phyloP scores from a whole-genome alignment of 768 basidiomycete species.

The Pisolithus albus region DNA sequence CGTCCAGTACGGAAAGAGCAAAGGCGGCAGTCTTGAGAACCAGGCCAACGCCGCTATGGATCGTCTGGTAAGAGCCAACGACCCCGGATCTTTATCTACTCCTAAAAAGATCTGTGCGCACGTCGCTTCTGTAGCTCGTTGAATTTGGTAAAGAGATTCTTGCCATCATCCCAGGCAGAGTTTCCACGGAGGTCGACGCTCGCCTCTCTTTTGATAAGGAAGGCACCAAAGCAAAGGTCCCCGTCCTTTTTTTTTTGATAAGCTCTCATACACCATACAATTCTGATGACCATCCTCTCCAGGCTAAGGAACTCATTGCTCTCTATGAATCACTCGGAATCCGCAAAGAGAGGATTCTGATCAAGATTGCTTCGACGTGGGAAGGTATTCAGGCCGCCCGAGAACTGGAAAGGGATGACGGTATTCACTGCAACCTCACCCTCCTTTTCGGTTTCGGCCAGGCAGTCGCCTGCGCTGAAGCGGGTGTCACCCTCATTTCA shows the following conservation, averaged over 20 bases:
- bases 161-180: conserved; percentile 92
- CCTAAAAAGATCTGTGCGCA: conserved; percentile 5
- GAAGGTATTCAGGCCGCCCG: conserved; percentile 99
- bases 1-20: conserved; percentile 66
- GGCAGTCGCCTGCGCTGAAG: conserved; percentile 98
- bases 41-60: conserved; percentile 81
- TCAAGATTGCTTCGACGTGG: conserved; percentile 99
- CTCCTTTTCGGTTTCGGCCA: conserved; percentile 98
- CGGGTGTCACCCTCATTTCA: conserved; percentile 96
- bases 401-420: conserved; percentile 86
- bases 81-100: conserved; percentile 7
- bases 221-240: conserved; percentile 80
- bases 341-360: conserved; percentile 88
- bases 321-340: conserved; percentile 94
- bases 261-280: background rate
- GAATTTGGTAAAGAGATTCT: conserved; percentile 98
- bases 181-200: conserved; percentile 98
- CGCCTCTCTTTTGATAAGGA: conserved; percentile 95
- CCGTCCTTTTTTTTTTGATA: background rate
- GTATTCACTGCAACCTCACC: conserved; percentile 98
- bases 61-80: conserved; percentile 60
- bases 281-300: conserved; percentile 1
- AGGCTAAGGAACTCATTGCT: conserved; percentile 83
- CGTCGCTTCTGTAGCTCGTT: conserved; percentile 57
- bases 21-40: conserved; percentile 69